Evolutionary conservation across 2,329 filamentous ascomycete species (phyloP), one percentile per base, ranked within the genome.

Genomic region (Aspergillus quadrilineatus): DNA sequence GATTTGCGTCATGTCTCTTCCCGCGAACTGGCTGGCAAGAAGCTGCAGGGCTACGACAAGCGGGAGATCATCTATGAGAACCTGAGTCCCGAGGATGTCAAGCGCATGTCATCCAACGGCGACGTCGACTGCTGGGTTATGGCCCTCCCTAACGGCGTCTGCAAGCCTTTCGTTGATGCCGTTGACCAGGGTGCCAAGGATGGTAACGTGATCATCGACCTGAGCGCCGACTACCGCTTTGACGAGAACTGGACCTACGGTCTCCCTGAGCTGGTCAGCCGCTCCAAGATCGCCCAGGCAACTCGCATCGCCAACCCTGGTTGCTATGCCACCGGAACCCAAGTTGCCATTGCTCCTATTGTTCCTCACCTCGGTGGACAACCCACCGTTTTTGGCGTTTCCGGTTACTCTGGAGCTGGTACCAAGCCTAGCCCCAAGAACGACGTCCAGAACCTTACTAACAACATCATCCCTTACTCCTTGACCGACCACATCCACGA

Each of bases 161-260:
- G 91, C 84, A 89, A 92, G 77, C 92, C 94, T 0, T 99, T 89
- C 65, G 89, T 97, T 8, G 90, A 97, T 62, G 93, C 93, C 6
- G 85, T 97, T 52, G 85, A 92, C 65, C 83, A 88, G 68, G 85
- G 82, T 32, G 85, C 85, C 56, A 82, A 85, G 51, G 79, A 81
- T 67, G 83, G 83, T 60, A 92, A 89, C 65, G 80, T 97, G 41
- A 89, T 97, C 64, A 82, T 99, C 45, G 94, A 99, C 73, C 83
- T 99, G 36, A 96, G 92, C n/a, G 94, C 94, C 58, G 94, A 99
- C 77, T 95, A 96, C 76, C 87, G 93, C 50, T 97, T 97, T 73
- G 89, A 96, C 69, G 78, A 81, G 55, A 81, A 82, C 26, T 96
- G 92, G 92, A 90, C 89, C 0, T 97, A 97, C 69, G 91, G 90